Evolutionary conservation across 2,329 filamentous ascomycete species (phyloP).

Genomic region (Hortaea werneckii): DNA sequence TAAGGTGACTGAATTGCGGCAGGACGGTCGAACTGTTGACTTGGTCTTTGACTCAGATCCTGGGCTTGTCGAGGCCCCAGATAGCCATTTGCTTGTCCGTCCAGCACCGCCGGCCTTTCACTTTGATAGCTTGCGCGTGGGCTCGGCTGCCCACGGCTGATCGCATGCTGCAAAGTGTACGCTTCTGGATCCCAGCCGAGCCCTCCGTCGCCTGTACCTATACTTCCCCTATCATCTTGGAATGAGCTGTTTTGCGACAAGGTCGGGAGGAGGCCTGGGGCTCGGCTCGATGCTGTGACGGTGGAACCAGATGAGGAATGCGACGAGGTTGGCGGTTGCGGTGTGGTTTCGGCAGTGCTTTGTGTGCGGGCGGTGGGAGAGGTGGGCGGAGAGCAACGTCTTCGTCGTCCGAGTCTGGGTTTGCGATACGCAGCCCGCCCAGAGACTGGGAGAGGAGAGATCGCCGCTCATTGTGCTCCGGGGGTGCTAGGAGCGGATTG

Average conservation of each 20-base stretch:
- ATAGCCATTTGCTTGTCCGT: too few relatives aligned
- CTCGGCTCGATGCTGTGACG: constrained; percentile 20
- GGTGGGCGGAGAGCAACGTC: constrained; percentile 14
- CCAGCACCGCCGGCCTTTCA: too few relatives aligned
- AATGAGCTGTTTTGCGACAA: constrained; percentile 26
- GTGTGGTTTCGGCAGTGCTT: background rate
- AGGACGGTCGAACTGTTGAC: too few relatives aligned
- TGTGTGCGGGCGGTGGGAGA: constrained; percentile 23
- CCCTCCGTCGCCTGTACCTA: constrained; percentile 12
- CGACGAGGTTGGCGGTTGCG: constrained; percentile 20
- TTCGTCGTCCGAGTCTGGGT: constrained; percentile 53
- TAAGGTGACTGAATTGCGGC: too few relatives aligned
- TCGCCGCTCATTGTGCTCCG: constrained; percentile 67
- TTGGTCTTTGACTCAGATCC: too few relatives aligned
- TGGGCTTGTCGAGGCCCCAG: too few relatives aligned
- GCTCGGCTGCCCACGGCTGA: too few relatives aligned
- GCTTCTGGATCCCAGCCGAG: constrained; percentile 33
- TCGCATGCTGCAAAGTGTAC: constrained; percentile 21
- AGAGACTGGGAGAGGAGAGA: constrained; percentile 85
- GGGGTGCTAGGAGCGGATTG: too few relatives aligned
- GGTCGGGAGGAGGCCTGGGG: constrained; percentile 22
- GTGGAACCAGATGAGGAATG: constrained; percentile 26
- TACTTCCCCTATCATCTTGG: constrained; percentile 18
- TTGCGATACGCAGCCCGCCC: constrained; percentile 91
- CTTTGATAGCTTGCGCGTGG: too few relatives aligned